Evolutionary conservation across 352 stramenopile species (phyloP), one percentile per base, ranked within the genome.

Genomic region (Pythium brachiatum): DNA sequence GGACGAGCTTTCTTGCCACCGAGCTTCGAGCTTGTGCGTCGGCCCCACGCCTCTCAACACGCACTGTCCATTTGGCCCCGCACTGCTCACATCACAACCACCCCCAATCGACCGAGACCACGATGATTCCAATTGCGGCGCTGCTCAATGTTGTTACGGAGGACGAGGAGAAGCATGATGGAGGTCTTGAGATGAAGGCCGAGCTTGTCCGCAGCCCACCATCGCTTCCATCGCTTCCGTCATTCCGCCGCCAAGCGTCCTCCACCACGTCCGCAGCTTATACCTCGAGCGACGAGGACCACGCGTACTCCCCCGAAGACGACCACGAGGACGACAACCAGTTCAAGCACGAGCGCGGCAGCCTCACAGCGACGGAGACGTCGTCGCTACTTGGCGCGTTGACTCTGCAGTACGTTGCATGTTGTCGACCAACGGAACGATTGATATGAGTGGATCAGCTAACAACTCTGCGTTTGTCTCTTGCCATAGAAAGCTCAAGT

Each of bases 361-460:
- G 48, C 29, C 52, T 52, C 26, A 56, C 32, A 3, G 47, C 56
- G 1, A 52, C 51, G 0, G 63, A 65, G 52, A 55, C 63, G 1
- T 70, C 63, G 7, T 70, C 63, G 34, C 52, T 70, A 2, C 57
- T 70, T 11, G 63, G 57, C 21, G 63, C 63, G 0, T 44, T 70
- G 57, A 66, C 63, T 2, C 32, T 70, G n/a, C 63, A 70, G 63
- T 70, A 60, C 25, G 63, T n/a, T n/a, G n/a, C n/a, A n/a, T 70
- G 6, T 16, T 23, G 8, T 51, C 38, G 38, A 23, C 41, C 26
- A 55, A 7, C 48, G 16, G 15, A 41, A 55, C 18, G 11, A 0
- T 21, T 1, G 1, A 21, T 25, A n/a, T n/a, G n/a, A n/a, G n/a
- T 23, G 13, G 23, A 11, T 27, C 18, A 55, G 23, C 41, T 61